Conservation (phyloP, 2,329 filamentous ascomycete species). For the Beauveria caledonica region DNA sequence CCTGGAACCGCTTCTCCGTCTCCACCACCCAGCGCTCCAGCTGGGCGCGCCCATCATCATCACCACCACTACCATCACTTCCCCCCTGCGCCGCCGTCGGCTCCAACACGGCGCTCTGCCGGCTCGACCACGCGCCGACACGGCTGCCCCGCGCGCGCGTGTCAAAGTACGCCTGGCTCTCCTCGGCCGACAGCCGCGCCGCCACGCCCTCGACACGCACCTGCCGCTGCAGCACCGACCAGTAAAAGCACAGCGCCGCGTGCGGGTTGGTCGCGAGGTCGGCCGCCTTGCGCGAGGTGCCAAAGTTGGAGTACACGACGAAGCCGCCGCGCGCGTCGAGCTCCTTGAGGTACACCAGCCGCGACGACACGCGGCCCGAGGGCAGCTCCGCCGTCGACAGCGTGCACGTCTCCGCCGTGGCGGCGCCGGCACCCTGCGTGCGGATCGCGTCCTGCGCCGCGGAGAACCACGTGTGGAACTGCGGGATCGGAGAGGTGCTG, state of each 20-base stretch:
- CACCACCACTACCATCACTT: slow-evolving; percentile 19
- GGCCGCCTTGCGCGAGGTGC: slow-evolving; percentile 58
- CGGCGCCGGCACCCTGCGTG: slow-evolving; percentile 22
- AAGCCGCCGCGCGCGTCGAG: slow-evolving; percentile 76
- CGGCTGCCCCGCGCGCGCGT: slow-evolving; percentile 69
- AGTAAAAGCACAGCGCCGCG: slow-evolving; percentile 84
- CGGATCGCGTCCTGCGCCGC: slow-evolving; percentile 53
- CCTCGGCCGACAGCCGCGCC: slow-evolving; percentile 57
- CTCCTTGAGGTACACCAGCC: slow-evolving; percentile 93
- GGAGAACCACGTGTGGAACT: slow-evolving; percentile 88
- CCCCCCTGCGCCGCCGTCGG: slow-evolving; percentile 19
- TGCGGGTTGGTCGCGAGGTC: slow-evolving; percentile 68
- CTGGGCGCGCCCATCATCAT: slow-evolving; percentile 61
- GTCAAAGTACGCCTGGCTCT: slow-evolving; percentile 64
- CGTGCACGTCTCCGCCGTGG: slow-evolving; percentile 79
- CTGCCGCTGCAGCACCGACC: slow-evolving; percentile 79
- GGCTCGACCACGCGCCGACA: slow-evolving; percentile 88
- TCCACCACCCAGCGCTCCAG: slow-evolving; percentile 73
- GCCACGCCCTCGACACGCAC: slow-evolving; percentile 78
- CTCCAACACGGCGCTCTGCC: slow-evolving; percentile 71
- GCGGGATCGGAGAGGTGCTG: slow-evolving; percentile 57
- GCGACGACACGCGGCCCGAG: slow-evolving; percentile 73
- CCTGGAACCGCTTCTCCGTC: slow-evolving; percentile 66
- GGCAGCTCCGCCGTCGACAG: slow-evolving; percentile 79
- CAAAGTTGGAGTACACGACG: slow-evolving; percentile 91